Evolutionary conservation across 1,284 basidiomycete species (phyloP).

Genomic region (Apiotrichum laibachii): DNA sequence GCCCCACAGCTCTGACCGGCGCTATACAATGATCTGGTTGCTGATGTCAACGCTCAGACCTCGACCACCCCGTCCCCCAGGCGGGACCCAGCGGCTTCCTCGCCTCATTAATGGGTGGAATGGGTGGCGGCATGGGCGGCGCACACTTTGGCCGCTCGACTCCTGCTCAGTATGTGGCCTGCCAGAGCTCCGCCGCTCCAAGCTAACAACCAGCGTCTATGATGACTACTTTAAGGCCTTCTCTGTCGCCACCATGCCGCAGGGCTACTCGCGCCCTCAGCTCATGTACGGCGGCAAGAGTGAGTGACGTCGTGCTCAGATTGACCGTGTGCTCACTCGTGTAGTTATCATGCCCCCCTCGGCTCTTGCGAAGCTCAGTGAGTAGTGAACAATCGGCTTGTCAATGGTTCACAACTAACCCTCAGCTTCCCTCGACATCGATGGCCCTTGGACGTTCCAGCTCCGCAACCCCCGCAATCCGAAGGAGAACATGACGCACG

Average conservation of each 20-base stretch:
- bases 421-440: slow-evolving; percentile 75
- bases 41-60: slow-evolving; percentile 12
- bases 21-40: background rate
- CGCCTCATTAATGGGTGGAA: slow-evolving; percentile 34
- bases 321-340: slow-evolving; percentile 7
- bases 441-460: slow-evolving; percentile 94
- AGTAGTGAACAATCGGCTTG: slow-evolving; percentile 27
- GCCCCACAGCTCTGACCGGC: background rate
- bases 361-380: slow-evolving; percentile 78
- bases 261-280: slow-evolving; percentile 47
- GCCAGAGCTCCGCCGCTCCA: background rate
- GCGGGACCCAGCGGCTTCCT: slow-evolving; percentile 31
- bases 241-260: slow-evolving; percentile 50
- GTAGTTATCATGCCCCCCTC: slow-evolving; percentile 97
- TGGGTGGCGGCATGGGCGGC: slow-evolving; percentile 18
- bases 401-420: background rate
- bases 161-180: slow-evolving; percentile 29
- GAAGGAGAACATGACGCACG: slow-evolving; percentile 79
- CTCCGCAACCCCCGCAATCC: slow-evolving; percentile 84
- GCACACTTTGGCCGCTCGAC: slow-evolving; percentile 17
- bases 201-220: slow-evolving; percentile 32
- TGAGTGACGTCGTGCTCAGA: slow-evolving; percentile 55
- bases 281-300: slow-evolving; percentile 84
- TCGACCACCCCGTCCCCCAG: slow-evolving; percentile 21
- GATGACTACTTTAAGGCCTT: slow-evolving; percentile 53